These are phyloP conservation scores for Leishmania lainsoni DNA, from an alignment of 208 protist genomes.

Conservation along the genomic window DNA sequence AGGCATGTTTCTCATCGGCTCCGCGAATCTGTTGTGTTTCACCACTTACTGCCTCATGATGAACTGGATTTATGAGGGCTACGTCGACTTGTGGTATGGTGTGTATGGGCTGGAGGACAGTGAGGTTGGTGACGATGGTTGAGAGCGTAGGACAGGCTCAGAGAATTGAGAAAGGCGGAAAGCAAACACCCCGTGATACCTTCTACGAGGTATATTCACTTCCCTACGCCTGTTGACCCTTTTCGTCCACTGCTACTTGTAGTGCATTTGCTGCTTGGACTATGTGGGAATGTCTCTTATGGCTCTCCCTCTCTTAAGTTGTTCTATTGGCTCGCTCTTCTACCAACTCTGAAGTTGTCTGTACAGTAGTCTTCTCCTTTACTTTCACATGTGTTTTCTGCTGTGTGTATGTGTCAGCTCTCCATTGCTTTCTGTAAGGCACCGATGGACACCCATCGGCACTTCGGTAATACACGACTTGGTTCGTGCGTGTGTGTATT, in stretches of 20 bases:
- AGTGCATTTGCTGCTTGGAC: neutral
- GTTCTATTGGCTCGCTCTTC: neutral
- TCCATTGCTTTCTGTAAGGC: neutral
- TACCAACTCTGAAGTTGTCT: neutral
- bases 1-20: conserved; percentile 28
- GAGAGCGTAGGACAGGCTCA: neutral
- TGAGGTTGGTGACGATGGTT: conserved; percentile 49
- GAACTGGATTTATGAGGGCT: conserved; percentile 80
- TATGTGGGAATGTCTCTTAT: neutral
- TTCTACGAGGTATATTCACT: neutral
- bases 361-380: neutral
- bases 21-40: conserved; percentile 49
- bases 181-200: too few relatives aligned
- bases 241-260: neutral
- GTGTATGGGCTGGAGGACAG: conserved; percentile 75
- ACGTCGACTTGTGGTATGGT: conserved; percentile 81
- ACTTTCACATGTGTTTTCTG: neutral
- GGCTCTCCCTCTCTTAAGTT: neutral
- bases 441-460: neutral
- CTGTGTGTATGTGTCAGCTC: neutral
- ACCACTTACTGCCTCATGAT: conserved; percentile 78
- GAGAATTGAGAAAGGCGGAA: neutral
- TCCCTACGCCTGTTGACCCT: too few relatives aligned
- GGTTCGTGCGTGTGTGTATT: neutral
- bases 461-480: neutral